These are phyloP conservation scores for Tillandsia leiboldiana DNA, from an alignment of 176 grass and related monocot species.

Conservation along the genomic window DNA sequence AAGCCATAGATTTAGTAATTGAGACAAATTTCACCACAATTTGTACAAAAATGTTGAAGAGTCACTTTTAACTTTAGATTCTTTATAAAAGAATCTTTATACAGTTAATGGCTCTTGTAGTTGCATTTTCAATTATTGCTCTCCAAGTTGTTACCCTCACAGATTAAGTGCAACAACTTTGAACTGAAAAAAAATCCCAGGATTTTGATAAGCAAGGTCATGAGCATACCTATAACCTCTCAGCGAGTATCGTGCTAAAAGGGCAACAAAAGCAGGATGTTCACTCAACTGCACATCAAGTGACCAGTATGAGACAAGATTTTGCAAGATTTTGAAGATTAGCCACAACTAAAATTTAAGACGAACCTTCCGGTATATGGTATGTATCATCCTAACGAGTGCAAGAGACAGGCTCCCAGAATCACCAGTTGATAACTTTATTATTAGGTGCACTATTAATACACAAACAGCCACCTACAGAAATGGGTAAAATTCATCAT, in stretches of 20 bases:
- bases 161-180: neutral
- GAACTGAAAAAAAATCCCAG: neutral
- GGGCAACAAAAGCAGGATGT: conserved; percentile 54
- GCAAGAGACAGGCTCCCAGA: conserved; percentile 62
- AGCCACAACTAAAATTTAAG: neutral
- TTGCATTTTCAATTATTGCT: no score
- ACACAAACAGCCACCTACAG: conserved; percentile 51
- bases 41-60: no score
- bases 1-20: no score
- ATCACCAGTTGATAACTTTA: conserved; percentile 46
- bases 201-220: neutral
- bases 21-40: no score
- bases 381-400: conserved; percentile 46
- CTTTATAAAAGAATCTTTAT: neutral
- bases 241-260: conserved; percentile 51
- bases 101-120: neutral
- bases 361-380: conserved; percentile 45
- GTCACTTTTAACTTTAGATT: no score
- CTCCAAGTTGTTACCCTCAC: neutral
- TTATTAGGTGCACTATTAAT: conserved; percentile 61
- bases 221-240: conserved; percentile 46
- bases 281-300: conserved; percentile 39
- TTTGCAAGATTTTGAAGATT: neutral
- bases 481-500: conserved; percentile 14
- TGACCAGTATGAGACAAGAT: neutral